phyloP scores from a whole-genome alignment of 495 filamentous ascomycete species.

The Penicillium longicatenatum region DNA sequence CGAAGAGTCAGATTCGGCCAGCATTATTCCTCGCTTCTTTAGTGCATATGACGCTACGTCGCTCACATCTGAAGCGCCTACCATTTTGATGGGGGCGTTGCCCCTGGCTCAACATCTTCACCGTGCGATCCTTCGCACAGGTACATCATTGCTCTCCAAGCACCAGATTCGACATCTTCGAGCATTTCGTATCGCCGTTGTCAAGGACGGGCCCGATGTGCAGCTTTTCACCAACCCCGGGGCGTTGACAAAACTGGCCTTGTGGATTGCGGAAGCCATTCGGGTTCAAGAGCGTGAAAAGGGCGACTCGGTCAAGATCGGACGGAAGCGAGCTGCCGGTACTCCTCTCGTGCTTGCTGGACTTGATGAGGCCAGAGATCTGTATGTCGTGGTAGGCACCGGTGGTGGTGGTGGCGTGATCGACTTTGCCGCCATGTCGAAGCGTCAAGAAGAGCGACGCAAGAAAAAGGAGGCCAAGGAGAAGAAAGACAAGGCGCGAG shows the following conservation, averaged over 20 bases:
- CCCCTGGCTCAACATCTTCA: slow-evolving; percentile 86
- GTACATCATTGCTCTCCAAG: slow-evolving; percentile 87
- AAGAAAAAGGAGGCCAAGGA: slow-evolving; percentile 61
- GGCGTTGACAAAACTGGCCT: slow-evolving; percentile 85
- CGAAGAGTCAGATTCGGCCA: slow-evolving; percentile 39
- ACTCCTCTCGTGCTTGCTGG: slow-evolving; percentile 88
- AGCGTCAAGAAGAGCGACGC: slow-evolving; percentile 63
- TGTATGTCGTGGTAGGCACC: slow-evolving; percentile 90
- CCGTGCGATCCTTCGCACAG: slow-evolving; percentile 90
- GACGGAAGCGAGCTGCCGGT: slow-evolving; percentile 56
- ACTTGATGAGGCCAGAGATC: slow-evolving; percentile 81
- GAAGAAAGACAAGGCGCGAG: slow-evolving; percentile 62
- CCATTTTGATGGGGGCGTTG: slow-evolving; percentile 65
- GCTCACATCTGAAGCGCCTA: slow-evolving; percentile 45
- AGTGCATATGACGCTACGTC: slow-evolving; percentile 86
- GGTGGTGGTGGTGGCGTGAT: slow-evolving; percentile 68
- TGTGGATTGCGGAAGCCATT: slow-evolving; percentile 94
- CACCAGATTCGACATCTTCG: slow-evolving; percentile 88
- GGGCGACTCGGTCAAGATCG: slow-evolving; percentile 66
- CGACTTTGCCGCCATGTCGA: slow-evolving; percentile 64
- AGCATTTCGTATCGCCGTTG: slow-evolving; percentile 91
- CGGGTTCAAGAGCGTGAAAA: slow-evolving; percentile 82
- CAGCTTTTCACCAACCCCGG: slow-evolving; percentile 86
- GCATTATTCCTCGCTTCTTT: slow-evolving; percentile 73
- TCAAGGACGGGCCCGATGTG: slow-evolving; percentile 92